Evolutionary conservation across 2,329 filamentous ascomycete species (phyloP), one percentile per base, ranked within the genome.

Genomic region (Byssochlamys sp.): DNA sequence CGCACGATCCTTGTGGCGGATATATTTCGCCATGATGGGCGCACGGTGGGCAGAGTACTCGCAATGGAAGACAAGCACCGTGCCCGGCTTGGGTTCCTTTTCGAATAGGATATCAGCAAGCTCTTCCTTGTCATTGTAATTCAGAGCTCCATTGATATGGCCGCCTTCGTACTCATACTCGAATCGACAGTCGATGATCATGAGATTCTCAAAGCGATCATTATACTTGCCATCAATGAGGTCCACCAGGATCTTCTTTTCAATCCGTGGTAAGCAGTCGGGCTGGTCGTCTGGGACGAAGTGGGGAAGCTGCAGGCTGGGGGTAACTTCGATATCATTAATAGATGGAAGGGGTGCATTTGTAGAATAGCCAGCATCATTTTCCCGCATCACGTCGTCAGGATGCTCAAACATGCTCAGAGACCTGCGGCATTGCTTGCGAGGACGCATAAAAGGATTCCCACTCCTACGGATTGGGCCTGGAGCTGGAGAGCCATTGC

Each of bases 161-260:
- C 94, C 94, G 57, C 94, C 94, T 14, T 96, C 88, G 71, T 95
- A 99, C 76, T 99, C 94, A 73, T 99, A 99, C 79, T 99, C 94
- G 71, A 99, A 99, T 24, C 94, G 89, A 73, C 94, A 99, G 74
- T 99, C 94, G 67, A 99, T 87, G 67, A 99, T 81, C 73, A 95
- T 83, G 71, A 90, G 86, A 70, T 91, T 84, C 59, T 91, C 85
- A 71, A 89, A 97, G 26, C 83, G 73, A 27, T 86, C 80, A 66
- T 85, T 84, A 75, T 86, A 96, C 65, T 89, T 87, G 60, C 91
- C 91, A 72, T 96, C 88, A 60, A 99, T 80, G 35, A 99, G 83
- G n/a, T 91, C 83, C 57, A 96, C 77, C 71, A 99, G 82, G 2
- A 91, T 96, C 54, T 85, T 81, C 69, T 87, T 86, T 57, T 85